phyloP scores from a whole-genome alignment of 176 grass and related monocot species.

The Musa itinerans region DNA sequence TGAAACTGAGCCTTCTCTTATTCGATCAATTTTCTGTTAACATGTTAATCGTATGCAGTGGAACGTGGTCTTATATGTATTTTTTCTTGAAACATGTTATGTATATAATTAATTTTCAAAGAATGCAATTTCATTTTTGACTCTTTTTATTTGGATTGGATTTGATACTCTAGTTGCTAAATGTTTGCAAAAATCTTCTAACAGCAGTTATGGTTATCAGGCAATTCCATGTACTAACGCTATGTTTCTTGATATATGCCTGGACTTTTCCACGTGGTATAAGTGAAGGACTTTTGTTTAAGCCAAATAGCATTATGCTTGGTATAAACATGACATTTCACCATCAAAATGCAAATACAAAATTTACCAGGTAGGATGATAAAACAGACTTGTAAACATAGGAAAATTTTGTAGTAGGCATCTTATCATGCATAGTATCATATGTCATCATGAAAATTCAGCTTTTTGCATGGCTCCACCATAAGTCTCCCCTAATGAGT shows the following conservation, averaged over 20 bases:
- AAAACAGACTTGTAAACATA: neutral
- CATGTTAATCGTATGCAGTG: neutral
- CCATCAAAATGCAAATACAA: neutral
- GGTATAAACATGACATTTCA: neutral
- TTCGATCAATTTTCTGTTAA: neutral
- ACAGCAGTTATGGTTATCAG: neutral
- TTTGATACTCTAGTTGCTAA: neutral
- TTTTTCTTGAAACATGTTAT: neutral
- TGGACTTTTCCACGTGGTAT: neutral
- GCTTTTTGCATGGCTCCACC: neutral
- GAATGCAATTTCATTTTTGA: neutral
- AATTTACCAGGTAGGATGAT: neutral
- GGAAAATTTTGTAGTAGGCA: neutral
- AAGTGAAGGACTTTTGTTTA: neutral
- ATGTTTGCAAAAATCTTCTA: neutral
- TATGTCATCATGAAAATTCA: no score
- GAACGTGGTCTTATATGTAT: neutral
- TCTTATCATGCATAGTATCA: neutral
- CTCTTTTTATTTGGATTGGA: neutral
- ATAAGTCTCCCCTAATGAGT: neutral
- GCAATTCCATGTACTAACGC: neutral
- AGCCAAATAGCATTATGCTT: neutral
- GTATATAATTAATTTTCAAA: neutral
- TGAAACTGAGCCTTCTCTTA: neutral
- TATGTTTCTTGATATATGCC: neutral